These are phyloP conservation scores for Trichomonas gallinae DNA, from an alignment of 208 protist species.

Conservation along the genomic window DNA sequence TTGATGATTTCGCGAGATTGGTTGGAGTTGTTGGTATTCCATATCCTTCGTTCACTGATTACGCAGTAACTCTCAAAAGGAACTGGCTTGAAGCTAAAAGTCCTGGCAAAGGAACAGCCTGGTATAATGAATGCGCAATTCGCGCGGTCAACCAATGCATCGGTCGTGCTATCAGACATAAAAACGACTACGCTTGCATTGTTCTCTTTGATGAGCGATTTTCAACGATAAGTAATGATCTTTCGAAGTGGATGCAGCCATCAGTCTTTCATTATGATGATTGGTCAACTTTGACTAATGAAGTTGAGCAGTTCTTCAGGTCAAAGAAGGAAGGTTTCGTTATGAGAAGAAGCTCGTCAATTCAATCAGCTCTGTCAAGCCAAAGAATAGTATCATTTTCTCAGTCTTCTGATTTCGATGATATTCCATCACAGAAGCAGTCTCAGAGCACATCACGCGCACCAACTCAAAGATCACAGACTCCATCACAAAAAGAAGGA, in stretches of 20 bases:
- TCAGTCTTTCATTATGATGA: neutral
- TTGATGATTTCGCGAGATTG: slow-evolving; percentile 21
- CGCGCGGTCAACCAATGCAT: slow-evolving; percentile 45
- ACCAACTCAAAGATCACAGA: neutral
- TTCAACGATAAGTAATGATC: neutral
- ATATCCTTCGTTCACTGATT: slow-evolving; percentile 18
- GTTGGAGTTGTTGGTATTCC: slow-evolving; percentile 34
- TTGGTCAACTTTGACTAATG: neutral
- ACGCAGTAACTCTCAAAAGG: slow-evolving; percentile 20
- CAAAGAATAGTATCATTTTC: neutral
- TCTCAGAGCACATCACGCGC: neutral
- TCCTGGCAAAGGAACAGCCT: slow-evolving; percentile 22
- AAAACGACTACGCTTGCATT: slow-evolving; percentile 40
- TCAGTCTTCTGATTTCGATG: neutral
- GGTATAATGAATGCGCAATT: slow-evolving; percentile 37
- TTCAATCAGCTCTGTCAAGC: neutral
- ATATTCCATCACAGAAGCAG: neutral
- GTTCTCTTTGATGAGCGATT: slow-evolving; percentile 37
- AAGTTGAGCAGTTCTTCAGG: neutral
- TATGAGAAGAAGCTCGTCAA: neutral
- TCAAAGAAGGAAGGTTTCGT: neutral
- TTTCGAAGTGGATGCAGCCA: slow-evolving; percentile 23
- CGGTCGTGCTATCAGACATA: slow-evolving; percentile 42
- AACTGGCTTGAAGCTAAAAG: slow-evolving; percentile 25
- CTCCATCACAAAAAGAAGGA: neutral